phyloP scores from a whole-genome alignment of 1,284 basidiomycete species.

The Papiliotrema laurentii region DNA sequence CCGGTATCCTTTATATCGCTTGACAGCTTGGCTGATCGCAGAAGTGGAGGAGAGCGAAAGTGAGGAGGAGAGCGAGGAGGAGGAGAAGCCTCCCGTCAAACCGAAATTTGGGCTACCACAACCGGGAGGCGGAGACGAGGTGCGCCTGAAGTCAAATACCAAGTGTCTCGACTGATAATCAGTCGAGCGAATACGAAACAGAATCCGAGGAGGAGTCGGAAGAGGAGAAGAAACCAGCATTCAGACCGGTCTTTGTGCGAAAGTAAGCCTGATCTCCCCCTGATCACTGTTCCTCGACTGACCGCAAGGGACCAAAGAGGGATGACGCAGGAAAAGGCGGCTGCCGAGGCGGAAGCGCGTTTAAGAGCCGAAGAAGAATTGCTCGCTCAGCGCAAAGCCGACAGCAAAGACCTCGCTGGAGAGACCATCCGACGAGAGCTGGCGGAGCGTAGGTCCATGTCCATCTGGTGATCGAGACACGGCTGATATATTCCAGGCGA shows the following conservation, averaged over 20 bases:
- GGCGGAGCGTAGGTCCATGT: slow-evolving; percentile 35
- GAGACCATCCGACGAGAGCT: slow-evolving; percentile 47
- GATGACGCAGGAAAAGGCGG: slow-evolving; percentile 35
- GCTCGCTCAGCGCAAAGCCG: slow-evolving; percentile 38
- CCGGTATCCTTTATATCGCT: background rate
- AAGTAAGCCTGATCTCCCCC: slow-evolving; percentile 30
- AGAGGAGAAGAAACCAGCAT: slow-evolving; percentile 43
- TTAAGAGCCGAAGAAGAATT: slow-evolving; percentile 35
- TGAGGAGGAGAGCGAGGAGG: slow-evolving; percentile 29
- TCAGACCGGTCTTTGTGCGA: slow-evolving; percentile 44
- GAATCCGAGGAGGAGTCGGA: slow-evolving; percentile 43
- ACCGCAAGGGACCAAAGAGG: slow-evolving; percentile 33
- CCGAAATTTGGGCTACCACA: slow-evolving; percentile 14
- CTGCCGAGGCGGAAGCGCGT: slow-evolving; percentile 38
- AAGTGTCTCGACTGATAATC: background rate
- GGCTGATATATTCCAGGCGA: slow-evolving; percentile 59
- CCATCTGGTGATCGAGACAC: background rate
- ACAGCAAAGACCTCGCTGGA: slow-evolving; percentile 44
- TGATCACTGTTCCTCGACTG: slow-evolving; percentile 1
- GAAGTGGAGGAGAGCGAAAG: slow-evolving; percentile 23
- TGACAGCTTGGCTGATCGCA: background rate
- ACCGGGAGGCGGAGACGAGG: slow-evolving; percentile 18
- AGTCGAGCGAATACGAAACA: slow-evolving; percentile 49
- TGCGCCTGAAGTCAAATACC: background rate
- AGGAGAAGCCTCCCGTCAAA: slow-evolving; percentile 32